Base-by-base conservation (phyloP, 192 early-diverging fungal genomes). In the Chytriomyces confervae region DNA sequence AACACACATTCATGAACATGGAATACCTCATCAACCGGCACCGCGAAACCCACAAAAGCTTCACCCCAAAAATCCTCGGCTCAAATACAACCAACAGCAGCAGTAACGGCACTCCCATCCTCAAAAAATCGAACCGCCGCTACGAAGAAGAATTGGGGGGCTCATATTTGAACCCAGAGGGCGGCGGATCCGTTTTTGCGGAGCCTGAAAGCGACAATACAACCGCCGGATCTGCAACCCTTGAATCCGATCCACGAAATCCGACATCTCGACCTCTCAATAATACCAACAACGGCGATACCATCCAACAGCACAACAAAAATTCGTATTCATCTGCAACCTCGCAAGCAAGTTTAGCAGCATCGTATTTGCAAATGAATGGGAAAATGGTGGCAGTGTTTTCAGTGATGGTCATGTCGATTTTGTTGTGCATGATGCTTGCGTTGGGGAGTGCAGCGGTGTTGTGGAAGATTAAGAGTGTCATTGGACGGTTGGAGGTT, bases 401-500 rank as follows among this genome's bases (percentile, higher is more conserved):
- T 24, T 11, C 57, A 36, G 47, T 78, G 4, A 47, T 78, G 68
- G 53, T 71, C n/a, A 16, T 67, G 24, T 43, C 77, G 18, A 62
- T 70, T 13, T 27, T 61, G 43, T 13, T 78, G 10, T 67, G 60
- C 49, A 47, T 79, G 69, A 9, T 79, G 46, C 61, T 79, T 47
- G 77, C 77, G 43, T 20, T 79, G 5, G 77, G 77, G 24, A 79
- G 77, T 49, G 49, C 69, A 6, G 27, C 73, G 27, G 61, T 79
- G 50, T 48, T 79, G 68, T 79, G 77, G 77, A 72, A 71, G 70
- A 62, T 79, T 36, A 6, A 62, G 60, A 36, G 46, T n/a, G 62
- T 79, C 24, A 61, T 79, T 61, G 47, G 11, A 7, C 27, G 61
- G 45, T 65, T 79, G 77, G 77, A 79, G 61, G 57, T 16, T 18